phyloP scores from a whole-genome alignment of 2,329 filamentous ascomycete species.

The Trichoderma semiorbis region DNA sequence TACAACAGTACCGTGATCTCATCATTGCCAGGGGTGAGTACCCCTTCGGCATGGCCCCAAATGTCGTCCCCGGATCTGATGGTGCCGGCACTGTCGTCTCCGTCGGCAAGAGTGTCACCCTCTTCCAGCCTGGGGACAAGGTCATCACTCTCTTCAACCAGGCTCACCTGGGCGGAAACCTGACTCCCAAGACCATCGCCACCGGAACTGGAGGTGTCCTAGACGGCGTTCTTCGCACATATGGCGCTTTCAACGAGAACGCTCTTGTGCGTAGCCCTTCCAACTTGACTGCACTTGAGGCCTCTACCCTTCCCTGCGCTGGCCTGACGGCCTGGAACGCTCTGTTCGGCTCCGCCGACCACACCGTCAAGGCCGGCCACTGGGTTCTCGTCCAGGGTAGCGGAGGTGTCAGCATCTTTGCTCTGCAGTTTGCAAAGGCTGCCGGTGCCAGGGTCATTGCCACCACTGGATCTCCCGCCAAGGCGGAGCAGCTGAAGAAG shows the following conservation, averaged over 20 bases:
- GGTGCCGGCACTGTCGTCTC: constrained; percentile 52
- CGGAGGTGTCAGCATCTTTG: constrained; percentile 65
- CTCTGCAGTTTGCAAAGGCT: constrained; percentile 54
- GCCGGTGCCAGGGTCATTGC: constrained; percentile 48
- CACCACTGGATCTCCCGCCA: constrained; percentile 45
- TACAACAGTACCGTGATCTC: constrained; percentile 47
- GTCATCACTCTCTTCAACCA: constrained; percentile 62
- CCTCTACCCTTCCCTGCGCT: constrained; percentile 57
- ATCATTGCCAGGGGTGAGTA: constrained; percentile 49
- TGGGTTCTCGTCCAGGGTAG: constrained; percentile 67
- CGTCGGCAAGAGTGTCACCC: constrained; percentile 46
- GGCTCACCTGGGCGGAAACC: constrained; percentile 45
- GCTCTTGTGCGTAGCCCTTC: constrained; percentile 63
- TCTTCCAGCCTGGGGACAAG: constrained; percentile 50
- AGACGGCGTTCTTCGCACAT: constrained; percentile 66
- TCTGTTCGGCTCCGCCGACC: constrained; percentile 52
- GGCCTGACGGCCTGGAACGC: constrained; percentile 65
- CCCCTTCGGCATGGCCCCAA: constrained; percentile 40
- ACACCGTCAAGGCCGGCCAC: constrained; percentile 49
- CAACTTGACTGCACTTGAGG: constrained; percentile 51
- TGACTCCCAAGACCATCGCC: constrained; percentile 32
- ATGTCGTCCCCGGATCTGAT: constrained; percentile 50
- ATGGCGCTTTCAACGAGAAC: constrained; percentile 63
- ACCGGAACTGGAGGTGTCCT: constrained; percentile 66
- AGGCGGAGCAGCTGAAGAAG: constrained; percentile 41